phyloP scores from a whole-genome alignment of 2,329 filamentous ascomycete genomes.

The Epichloe gansuensis region DNA sequence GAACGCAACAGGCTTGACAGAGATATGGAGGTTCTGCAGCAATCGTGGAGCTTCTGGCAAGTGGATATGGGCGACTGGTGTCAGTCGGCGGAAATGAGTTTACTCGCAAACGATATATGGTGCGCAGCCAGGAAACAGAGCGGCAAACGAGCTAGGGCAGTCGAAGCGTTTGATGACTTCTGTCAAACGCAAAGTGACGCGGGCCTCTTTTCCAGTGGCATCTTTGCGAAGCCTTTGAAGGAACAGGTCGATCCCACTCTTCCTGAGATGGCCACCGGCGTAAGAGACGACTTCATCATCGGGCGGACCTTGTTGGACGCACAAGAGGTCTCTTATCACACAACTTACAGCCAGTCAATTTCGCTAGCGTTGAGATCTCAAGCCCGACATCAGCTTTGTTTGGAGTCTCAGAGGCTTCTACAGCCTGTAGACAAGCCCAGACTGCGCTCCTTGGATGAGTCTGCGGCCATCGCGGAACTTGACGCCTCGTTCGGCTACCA shows the following conservation, averaged over 20 bases:
- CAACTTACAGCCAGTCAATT: conserved; percentile 13
- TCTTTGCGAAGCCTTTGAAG: conserved; percentile 31
- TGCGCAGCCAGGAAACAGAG: conserved; percentile 4
- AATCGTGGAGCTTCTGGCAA: conserved; percentile 55
- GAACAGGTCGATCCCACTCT: conserved; percentile 48
- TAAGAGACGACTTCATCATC: conserved; percentile 36
- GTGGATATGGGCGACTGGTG: conserved; percentile 50
- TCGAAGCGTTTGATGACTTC: conserved; percentile 41
- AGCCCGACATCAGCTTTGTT: conserved; percentile 12
- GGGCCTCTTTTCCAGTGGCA: conserved; percentile 44
- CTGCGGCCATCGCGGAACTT: conserved; percentile 22
- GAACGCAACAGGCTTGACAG: conserved; percentile 25
- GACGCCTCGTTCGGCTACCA: conserved; percentile 22
- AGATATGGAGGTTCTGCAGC: conserved; percentile 50
- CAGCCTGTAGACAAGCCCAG: background rate
- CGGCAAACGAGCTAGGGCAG: conserved; percentile 17
- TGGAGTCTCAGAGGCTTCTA: background rate
- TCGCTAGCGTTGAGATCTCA: conserved; percentile 19
- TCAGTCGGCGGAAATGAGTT: conserved; percentile 24
- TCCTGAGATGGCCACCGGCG: conserved; percentile 38
- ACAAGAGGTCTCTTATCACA: conserved; percentile 21
- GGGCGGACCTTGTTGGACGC: conserved; percentile 37
- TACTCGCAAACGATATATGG: conserved; percentile 20
- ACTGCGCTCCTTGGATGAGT: conserved; percentile 21
- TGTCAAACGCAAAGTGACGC: conserved; percentile 50